These are phyloP conservation scores for Angophora floribunda DNA, from an alignment of 345 rosid species.

Conservation along the genomic window DNA sequence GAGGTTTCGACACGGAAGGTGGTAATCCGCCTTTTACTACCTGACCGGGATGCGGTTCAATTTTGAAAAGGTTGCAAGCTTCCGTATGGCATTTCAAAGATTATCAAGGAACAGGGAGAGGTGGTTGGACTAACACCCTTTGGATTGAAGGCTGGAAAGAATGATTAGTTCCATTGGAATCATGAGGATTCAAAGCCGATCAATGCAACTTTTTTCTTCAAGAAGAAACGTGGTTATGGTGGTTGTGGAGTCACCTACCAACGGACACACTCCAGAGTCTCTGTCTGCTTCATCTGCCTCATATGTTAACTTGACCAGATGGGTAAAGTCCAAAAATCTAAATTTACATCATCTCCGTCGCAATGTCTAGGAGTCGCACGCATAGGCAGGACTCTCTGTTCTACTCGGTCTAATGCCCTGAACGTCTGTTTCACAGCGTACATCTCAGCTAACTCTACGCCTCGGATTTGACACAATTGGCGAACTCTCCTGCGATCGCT, in stretches of 20 bases:
- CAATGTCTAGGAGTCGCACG: not conserved
- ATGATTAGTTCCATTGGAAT: not conserved
- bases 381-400: not conserved
- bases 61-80: not conserved
- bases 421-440: not conserved
- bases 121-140: not conserved
- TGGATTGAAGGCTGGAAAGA: not conserved
- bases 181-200: not conserved
- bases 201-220: not conserved
- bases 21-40: not conserved
- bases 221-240: not conserved
- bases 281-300: not conserved
- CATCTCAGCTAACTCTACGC: not conserved
- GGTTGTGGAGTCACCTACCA: not conserved
- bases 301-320: not conserved
- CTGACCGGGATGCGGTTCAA: not conserved
- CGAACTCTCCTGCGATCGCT: not conserved
- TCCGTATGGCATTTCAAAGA: not conserved
- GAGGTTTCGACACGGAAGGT: not conserved
- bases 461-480: not conserved
- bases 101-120: not conserved
- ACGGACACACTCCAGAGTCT: not conserved
- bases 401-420: not conserved
- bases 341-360: not conserved
- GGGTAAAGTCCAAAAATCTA: not conserved